phyloP scores from a whole-genome alignment of 2,329 filamentous ascomycete genomes.

The Phialophora tarda region DNA sequence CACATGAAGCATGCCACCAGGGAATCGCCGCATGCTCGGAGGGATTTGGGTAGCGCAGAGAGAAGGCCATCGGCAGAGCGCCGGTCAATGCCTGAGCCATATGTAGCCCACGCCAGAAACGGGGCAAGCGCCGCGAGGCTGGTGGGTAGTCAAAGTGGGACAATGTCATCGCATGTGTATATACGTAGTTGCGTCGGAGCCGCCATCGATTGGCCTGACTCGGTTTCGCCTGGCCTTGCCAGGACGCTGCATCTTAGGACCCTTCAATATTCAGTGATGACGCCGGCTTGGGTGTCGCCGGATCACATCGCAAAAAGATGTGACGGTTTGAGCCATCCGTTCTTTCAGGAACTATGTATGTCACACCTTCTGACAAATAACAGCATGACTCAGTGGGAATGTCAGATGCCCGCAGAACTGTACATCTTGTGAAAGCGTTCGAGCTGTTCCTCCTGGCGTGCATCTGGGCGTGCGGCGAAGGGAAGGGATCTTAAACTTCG shows the following conservation, averaged over 20 bases:
- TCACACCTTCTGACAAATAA: neutral
- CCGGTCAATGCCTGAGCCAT: conserved; percentile 25
- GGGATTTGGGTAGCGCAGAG: conserved; percentile 1
- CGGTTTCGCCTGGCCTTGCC: neutral
- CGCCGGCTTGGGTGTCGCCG: neutral
- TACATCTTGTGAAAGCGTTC: neutral
- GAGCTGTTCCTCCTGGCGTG: neutral
- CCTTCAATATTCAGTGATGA: neutral
- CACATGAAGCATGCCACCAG: conserved; percentile 16
- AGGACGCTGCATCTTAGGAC: neutral
- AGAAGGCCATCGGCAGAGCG: conserved; percentile 25
- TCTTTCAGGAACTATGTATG: neutral
- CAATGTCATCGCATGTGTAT: neutral
- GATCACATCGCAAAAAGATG: neutral
- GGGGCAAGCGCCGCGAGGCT: conserved; percentile 16
- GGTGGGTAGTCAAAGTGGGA: conserved; percentile 24
- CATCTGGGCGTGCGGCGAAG: neutral
- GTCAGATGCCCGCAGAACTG: neutral
- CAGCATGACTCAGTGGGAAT: neutral
- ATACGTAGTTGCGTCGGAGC: neutral
- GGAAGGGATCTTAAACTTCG: conserved; percentile 6
- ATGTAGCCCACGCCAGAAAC: conserved; percentile 19
- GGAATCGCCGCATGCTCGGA: conserved; percentile 3
- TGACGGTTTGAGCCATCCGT: neutral
- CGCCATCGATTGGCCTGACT: conserved; percentile 17